These are phyloP conservation scores for Ammopiptanthus mongolicus DNA, from an alignment of 306 rosid genomes.

Conservation along the genomic window DNA sequence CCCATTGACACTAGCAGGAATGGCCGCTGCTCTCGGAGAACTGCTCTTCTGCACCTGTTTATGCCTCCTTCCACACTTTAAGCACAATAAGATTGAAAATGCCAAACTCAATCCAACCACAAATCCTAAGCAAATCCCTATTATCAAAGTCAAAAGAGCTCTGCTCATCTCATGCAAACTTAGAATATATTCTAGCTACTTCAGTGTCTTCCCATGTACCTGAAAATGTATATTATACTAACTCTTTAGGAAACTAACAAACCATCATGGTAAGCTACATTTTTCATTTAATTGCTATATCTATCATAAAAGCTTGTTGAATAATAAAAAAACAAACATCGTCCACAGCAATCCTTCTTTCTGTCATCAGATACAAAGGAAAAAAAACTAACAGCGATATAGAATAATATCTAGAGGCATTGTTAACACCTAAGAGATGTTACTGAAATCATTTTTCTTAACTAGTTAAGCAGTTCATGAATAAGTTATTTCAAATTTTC, in stretches of 20 bases:
- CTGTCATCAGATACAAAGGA: background rate
- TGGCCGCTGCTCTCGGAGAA: conserved; percentile 44
- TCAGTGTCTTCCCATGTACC: conserved; percentile 19
- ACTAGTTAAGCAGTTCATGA: background rate
- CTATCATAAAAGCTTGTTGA: background rate
- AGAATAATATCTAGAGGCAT: background rate
- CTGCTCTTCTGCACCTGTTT: conserved; percentile 50
- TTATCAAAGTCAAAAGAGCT: conserved; percentile 30
- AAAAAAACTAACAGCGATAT: background rate
- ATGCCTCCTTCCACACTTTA: conserved; percentile 45
- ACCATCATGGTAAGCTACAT: background rate
- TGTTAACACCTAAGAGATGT: background rate
- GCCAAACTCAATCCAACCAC: conserved; percentile 68
- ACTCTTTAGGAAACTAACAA: background rate
- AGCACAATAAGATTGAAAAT: conserved; percentile 41
- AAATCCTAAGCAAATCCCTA: conserved; percentile 71
- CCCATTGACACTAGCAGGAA: conserved; percentile 49
- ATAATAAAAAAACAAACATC: background rate
- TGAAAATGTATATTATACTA: conserved; percentile 4
- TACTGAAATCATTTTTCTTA: background rate
- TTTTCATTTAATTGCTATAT: background rate
- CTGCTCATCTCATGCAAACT: conserved; percentile 30
- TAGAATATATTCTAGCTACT: background rate
- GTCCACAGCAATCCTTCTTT: background rate
- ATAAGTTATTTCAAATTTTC: background rate